These are phyloP conservation scores for Plantago elongata DNA, from an alignment of 257 asterid species.

Conservation along the genomic window DNA sequence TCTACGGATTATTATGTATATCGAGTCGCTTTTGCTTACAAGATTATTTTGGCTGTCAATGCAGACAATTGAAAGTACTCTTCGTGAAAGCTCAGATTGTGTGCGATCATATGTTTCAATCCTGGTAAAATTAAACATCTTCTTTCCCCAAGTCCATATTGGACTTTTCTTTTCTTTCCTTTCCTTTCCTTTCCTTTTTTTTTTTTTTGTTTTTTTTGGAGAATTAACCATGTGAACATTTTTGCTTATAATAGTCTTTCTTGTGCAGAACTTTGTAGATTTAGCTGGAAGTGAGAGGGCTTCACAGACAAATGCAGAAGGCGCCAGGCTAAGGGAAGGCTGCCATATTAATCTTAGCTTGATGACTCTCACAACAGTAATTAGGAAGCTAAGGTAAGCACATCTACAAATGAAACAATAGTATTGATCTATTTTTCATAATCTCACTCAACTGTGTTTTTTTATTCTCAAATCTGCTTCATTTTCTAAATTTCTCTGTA, in stretches of 20 bases:
- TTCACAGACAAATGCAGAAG: slow-evolving; percentile 90
- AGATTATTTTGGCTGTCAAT: slow-evolving; percentile 25
- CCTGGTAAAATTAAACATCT: slow-evolving; percentile 49
- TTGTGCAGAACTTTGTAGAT: slow-evolving; percentile 81
- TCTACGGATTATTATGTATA: slow-evolving; percentile 10
- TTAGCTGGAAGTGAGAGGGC: slow-evolving; percentile 97
- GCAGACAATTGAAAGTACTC: slow-evolving; percentile 89
- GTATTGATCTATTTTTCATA: slow-evolving; percentile 1
- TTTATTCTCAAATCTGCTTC: not conserved
- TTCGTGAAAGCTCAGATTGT: slow-evolving; percentile 79
- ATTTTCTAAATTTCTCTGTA: not conserved
- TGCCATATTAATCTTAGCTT: slow-evolving; percentile 94
- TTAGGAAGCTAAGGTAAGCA: slow-evolving; percentile 80
- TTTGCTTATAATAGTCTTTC: not conserved
- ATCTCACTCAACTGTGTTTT: not conserved
- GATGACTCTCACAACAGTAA: slow-evolving; percentile 95
- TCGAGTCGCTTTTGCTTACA: slow-evolving; percentile 12
- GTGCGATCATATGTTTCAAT: slow-evolving; percentile 94
- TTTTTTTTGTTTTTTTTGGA: not conserved
- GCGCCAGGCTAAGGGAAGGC: slow-evolving; percentile 93
- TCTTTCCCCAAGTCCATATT: not conserved
- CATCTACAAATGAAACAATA: not conserved
- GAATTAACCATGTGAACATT: not conserved
- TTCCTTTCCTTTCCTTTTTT: too few relatives aligned
- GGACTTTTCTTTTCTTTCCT: too few relatives aligned